Conservation (phyloP, 345 rosid genomes). For the Citrus mangshanensis region DNA sequence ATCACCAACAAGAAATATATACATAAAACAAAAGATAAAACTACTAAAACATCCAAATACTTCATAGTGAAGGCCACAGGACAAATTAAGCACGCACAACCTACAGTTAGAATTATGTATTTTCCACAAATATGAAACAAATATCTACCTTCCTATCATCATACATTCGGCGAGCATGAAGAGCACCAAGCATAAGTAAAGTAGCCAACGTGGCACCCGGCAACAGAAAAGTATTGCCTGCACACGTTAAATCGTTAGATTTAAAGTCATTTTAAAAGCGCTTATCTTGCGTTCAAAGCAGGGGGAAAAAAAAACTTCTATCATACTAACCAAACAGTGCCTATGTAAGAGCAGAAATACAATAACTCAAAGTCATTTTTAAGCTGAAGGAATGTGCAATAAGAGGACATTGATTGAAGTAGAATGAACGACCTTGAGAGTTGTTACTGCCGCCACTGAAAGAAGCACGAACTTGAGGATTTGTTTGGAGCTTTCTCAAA, state of each 20-base stretch:
- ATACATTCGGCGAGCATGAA: conserved; percentile 89
- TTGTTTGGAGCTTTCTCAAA: conserved; percentile 39
- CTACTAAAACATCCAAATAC: neutral
- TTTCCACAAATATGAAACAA: neutral
- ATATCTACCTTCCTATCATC: conserved; percentile 72
- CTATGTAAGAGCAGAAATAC: neutral
- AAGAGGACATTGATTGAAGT: neutral
- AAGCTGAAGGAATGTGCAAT: neutral
- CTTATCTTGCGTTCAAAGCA: neutral
- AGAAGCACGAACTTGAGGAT: conserved; percentile 43
- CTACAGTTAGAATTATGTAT: neutral
- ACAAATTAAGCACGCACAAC: neutral
- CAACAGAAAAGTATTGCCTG: conserved; percentile 67
- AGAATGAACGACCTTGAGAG: conserved; percentile 48
- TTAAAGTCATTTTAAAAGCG: neutral
- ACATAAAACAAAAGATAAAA: neutral
- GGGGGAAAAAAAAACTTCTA: neutral
- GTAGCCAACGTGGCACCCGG: conserved; percentile 95
- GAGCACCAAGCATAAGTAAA: conserved; percentile 92
- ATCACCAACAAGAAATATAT: conserved; percentile 19
- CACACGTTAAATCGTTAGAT: neutral
- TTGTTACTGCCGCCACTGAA: conserved; percentile 36
- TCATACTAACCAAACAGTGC: neutral
- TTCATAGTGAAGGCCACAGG: neutral
- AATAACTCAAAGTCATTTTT: neutral